Conservation (phyloP, 2,329 filamentous ascomycete genomes). For the Arthrobotrys sinensis region DNA sequence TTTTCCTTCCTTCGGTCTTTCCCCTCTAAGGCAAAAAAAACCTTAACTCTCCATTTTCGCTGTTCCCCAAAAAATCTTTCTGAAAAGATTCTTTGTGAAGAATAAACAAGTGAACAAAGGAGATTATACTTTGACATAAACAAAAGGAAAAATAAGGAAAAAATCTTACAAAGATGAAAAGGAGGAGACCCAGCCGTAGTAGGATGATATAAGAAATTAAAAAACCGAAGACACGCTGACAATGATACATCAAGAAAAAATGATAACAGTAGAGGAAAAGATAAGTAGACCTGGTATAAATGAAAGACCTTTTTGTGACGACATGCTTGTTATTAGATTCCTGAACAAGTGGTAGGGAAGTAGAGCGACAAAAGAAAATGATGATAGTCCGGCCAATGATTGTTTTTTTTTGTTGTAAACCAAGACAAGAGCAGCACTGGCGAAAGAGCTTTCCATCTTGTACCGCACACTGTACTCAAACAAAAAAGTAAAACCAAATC, state of each 20-base stretch:
- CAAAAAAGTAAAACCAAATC: slow-evolving; percentile 41
- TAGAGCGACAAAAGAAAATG: slow-evolving; percentile 40
- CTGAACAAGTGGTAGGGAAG: slow-evolving; percentile 54
- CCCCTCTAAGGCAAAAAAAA: slow-evolving; percentile 45
- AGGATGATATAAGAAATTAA: slow-evolving; percentile 48
- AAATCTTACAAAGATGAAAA: slow-evolving; percentile 58
- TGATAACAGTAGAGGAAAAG: slow-evolving; percentile 15
- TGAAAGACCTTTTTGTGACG: slow-evolving; percentile 57
- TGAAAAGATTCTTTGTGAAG: slow-evolving; percentile 17
- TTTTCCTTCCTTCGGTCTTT: not conserved
- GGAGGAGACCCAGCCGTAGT: slow-evolving; percentile 48
- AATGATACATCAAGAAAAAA: slow-evolving; percentile 56
- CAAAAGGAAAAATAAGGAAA: slow-evolving; percentile 24
- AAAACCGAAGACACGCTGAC: slow-evolving; percentile 60
- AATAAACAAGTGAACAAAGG: slow-evolving; percentile 8
- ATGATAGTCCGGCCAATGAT: slow-evolving; percentile 27
- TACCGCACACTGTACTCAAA: slow-evolving; percentile 25
- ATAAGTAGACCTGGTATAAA: slow-evolving; percentile 49
- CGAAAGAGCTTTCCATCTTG: slow-evolving; percentile 6
- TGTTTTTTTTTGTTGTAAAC: slow-evolving; percentile 25
- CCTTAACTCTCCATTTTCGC: slow-evolving; percentile 41
- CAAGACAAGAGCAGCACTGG: slow-evolving; percentile 16
- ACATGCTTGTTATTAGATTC: slow-evolving; percentile 58
- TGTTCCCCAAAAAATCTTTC: slow-evolving; percentile 9
- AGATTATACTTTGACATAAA: slow-evolving; percentile 18